Evolutionary conservation across 2,329 filamentous ascomycete species (phyloP), one percentile per base, ranked within the genome.

Genomic region (Aspergillus felis): DNA sequence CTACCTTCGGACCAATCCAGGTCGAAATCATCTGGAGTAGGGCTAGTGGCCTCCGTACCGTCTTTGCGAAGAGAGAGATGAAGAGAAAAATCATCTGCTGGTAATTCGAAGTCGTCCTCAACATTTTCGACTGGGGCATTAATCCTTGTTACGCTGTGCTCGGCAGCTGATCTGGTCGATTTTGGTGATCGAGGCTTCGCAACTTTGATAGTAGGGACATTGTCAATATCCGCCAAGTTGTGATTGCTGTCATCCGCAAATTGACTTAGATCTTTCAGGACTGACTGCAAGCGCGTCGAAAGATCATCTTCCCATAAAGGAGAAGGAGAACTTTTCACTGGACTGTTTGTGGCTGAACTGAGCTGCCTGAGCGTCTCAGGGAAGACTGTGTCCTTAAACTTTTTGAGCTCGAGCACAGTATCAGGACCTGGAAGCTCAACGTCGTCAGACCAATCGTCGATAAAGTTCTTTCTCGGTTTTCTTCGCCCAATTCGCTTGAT

Each of bases 1-100:
- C 92, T 97, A 55, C 92, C 92, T 75, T 97, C 94, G 53, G 89
- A 91, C 89, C 93, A 96, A 70, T 97, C 87, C 59, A 79, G 60
- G 64, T 89, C 92, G 65, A 96, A 86, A 60, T 96, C 92, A 53
- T 96, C 91, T 58, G 80, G 74, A 52, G 78, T 77, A 61, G 82
- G 83, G 14, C 81, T 80, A 4, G 87, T 84, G 3, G 86, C 87
- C 67, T 84, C 85, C 22, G 87, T 84, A 38, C 85, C 83, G 38
- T 89, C 84, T 67, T 75, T 78, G 44, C 81, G 84, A 7, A 74
- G 70, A 41, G 85, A 86, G 35, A 92, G 79, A 66, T 81, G 85
- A 35, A 92, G 76, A 46, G 76, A 73, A 63, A 86, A 83, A 44
- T 86, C 84, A 65, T 87, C 82, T 1, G 82, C 81, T 2, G 89